Conservation (phyloP, 2,329 filamentous ascomycete species). For the Xylariaceae sp. region DNA sequence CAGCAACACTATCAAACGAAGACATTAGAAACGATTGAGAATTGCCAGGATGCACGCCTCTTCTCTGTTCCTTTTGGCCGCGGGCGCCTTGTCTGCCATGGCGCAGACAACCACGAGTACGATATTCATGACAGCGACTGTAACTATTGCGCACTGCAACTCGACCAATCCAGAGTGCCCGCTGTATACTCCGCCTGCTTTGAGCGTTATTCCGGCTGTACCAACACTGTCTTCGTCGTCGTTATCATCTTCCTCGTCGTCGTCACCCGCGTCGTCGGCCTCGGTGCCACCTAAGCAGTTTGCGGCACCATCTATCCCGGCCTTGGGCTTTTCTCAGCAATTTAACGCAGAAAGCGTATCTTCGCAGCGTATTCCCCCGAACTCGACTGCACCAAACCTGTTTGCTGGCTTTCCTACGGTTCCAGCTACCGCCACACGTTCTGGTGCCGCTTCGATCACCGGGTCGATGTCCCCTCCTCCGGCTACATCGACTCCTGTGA, state of each 20-base stretch:
- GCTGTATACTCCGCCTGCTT: conserved; percentile 24
- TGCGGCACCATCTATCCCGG: conserved; percentile 13
- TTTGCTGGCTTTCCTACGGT: conserved; percentile 25
- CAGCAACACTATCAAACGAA: too few species aligned
- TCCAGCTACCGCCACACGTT: conserved; percentile 19
- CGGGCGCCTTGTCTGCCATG: conserved; percentile 26
- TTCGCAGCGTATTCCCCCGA: conserved; percentile 22
- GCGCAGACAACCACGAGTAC: conserved; percentile 31
- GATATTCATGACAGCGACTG: conserved; percentile 27
- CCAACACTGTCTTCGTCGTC: conserved; percentile 16
- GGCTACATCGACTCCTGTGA: conserved; percentile 14
- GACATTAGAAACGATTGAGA: background rate
- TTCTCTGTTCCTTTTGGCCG: conserved; percentile 27
- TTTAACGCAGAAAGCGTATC: conserved; percentile 15
- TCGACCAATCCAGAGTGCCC: conserved; percentile 30
- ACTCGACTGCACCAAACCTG: conserved; percentile 22
- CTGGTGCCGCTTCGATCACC: conserved; percentile 15
- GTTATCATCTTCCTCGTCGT: conserved; percentile 17
- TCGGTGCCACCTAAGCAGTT: background rate
- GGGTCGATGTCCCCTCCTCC: conserved; percentile 14
- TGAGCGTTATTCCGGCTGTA: conserved; percentile 16
- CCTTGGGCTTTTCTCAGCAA: conserved; percentile 18
- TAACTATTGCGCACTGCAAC: conserved; percentile 31
- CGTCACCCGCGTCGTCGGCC: conserved; percentile 12
- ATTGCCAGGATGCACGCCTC: conserved; percentile 28